These are phyloP conservation scores for Calonectria crousiana DNA, from an alignment of 2,329 filamentous ascomycete genomes.

Conservation along the genomic window DNA sequence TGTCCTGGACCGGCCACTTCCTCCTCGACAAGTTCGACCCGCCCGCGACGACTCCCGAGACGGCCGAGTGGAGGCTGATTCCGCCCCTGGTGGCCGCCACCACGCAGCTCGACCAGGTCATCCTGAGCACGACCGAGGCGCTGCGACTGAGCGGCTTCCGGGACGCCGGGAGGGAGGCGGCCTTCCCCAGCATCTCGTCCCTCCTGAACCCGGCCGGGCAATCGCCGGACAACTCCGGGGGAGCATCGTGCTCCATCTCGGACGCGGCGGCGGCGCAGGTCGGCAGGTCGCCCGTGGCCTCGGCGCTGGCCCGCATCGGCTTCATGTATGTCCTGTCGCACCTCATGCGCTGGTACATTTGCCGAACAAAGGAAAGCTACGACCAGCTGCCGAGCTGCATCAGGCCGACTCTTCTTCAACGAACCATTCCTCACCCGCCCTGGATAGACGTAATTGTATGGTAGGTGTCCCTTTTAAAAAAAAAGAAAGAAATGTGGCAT, in stretches of 20 bases:
- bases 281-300: conserved; percentile 22
- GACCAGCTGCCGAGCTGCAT: conserved; percentile 39
- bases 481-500: background rate
- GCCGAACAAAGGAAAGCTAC: conserved; percentile 40
- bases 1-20: conserved; percentile 30
- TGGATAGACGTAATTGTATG: conserved; percentile 43
- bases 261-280: conserved; percentile 32
- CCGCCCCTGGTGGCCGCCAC: conserved; percentile 28
- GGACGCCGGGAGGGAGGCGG: background rate
- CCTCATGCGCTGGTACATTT: conserved; percentile 35
- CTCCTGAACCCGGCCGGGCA: conserved; percentile 33
- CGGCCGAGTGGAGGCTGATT: conserved; percentile 28
- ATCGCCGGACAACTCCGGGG: background rate
- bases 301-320: conserved; percentile 33
- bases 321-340: conserved; percentile 32
- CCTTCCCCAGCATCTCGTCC: conserved; percentile 42
- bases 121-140: conserved; percentile 28
- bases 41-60: background rate
- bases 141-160: conserved; percentile 24
- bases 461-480: background rate
- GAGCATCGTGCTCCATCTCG: conserved; percentile 28
- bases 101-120: conserved; percentile 31
- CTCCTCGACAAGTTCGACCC: conserved; percentile 19
- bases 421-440: conserved; percentile 39
- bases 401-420: conserved; percentile 39